These are phyloP conservation scores for Cucurbita pepo DNA, from an alignment of 306 rosid genomes.

Conservation along the genomic window DNA sequence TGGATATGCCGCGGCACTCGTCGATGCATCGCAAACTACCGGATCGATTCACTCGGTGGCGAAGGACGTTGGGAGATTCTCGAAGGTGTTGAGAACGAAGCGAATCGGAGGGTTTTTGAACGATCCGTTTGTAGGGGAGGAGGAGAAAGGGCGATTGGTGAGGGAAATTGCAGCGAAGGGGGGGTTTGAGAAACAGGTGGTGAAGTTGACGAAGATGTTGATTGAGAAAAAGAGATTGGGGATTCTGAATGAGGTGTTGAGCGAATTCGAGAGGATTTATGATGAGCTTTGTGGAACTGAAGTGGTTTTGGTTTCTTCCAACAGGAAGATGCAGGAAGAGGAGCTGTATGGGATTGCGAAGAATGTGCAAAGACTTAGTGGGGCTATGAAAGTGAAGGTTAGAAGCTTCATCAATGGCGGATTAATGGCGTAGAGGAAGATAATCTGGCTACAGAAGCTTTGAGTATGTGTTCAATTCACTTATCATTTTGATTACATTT, in stretches of 20 bases:
- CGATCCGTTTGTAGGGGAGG: conserved; percentile 13
- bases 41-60: conserved; percentile 39
- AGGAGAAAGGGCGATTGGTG: conserved; percentile 20
- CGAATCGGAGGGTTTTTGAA: conserved; percentile 5
- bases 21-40: conserved; percentile 41
- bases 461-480: background rate
- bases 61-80: conserved; percentile 34
- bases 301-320: conserved; percentile 42
- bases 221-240: conserved; percentile 34
- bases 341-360: conserved; percentile 34
- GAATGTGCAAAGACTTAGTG: conserved; percentile 26
- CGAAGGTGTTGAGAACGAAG: conserved; percentile 19
- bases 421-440: background rate
- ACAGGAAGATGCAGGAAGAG: conserved; percentile 21
- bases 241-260: conserved; percentile 32
- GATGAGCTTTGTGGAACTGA: conserved; percentile 42
- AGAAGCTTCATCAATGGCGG: conserved; percentile 25
- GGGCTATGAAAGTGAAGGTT: conserved; percentile 39
- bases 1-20: conserved; percentile 68
- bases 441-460: background rate
- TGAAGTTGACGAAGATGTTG: conserved; percentile 45
- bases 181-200: conserved; percentile 33
- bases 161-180: conserved; percentile 23
- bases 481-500: no score
- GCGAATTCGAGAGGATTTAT: conserved; percentile 60